Percentiles rank a stretch among this genome's conserved stretches.
Evolutionary conservation across 495 filamentous ascomycete species (phyloP).

Genomic region (Xylona heveae): DNA sequence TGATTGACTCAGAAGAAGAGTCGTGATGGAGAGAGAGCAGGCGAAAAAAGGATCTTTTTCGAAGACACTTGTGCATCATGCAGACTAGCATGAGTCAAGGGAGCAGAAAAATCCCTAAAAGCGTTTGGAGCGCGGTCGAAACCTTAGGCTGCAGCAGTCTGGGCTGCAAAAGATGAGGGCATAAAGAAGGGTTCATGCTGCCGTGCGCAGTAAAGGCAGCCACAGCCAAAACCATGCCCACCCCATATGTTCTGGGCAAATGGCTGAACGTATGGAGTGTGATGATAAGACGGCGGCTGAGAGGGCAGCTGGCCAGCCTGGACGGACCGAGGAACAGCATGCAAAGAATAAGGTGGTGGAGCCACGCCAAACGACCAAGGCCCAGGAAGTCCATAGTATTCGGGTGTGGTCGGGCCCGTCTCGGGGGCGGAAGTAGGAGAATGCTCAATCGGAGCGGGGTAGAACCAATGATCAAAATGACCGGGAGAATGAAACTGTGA

Average conservation of each 20-base stretch:
- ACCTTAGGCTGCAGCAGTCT: constrained; percentile 38
- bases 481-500: constrained; percentile 26
- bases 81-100: no score
- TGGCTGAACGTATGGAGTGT: constrained; percentile 17
- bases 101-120: no score
- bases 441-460: constrained; percentile 30
- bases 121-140: not conserved
- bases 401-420: constrained; percentile 41
- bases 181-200: constrained; percentile 44
- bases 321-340: constrained; percentile 18
- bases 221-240: constrained; percentile 40
- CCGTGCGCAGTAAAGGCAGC: constrained; percentile 43
- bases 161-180: constrained; percentile 34
- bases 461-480: constrained; percentile 29
- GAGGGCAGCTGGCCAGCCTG: constrained; percentile 28
- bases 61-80: no score
- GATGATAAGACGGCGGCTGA: constrained; percentile 29
- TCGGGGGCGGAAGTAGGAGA: constrained; percentile 50
- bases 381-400: constrained; percentile 31
- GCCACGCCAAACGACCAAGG: constrained; percentile 33
- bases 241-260: constrained; percentile 21
- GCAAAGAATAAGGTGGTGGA: constrained; percentile 21
- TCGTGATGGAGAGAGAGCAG: not conserved
- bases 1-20: no score
- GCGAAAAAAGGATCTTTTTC: not conserved